Base-by-base conservation (phyloP, 2,329 filamentous ascomycete genomes). In the Sporothrix brunneoviolacea region DNA sequence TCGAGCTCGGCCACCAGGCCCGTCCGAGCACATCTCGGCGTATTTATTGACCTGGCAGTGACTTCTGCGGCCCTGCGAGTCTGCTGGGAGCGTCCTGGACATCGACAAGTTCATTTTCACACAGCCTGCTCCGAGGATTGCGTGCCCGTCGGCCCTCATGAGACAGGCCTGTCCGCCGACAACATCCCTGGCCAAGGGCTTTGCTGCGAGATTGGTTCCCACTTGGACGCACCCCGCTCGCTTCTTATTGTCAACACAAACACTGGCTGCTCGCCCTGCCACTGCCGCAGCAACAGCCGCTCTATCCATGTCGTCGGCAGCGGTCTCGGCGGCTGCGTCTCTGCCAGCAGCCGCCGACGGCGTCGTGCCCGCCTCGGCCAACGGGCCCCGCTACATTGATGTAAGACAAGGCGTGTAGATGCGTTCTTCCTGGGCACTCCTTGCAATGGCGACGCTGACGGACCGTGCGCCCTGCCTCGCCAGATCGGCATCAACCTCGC, bases 401-500 rank as follows among this genome's bases (percentile, higher is more conserved):
- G 80, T 83, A 70, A 61, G 74, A 46, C 4, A n/a, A n/a, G n/a
- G n/a, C n/a, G n/a, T n/a, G n/a, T n/a, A n/a, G n/a, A n/a, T n/a
- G n/a, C n/a, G n/a, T n/a, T n/a, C n/a, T n/a, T n/a, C n/a, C n/a
- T n/a, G n/a, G n/a, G n/a, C n/a, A n/a, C n/a, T n/a, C n/a, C n/a
- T n/a, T n/a, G n/a, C n/a, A n/a, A n/a, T n/a, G n/a, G n/a, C n/a
- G 15, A 27, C 4, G 13, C 35, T n/a, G 24, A 22, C 35, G 30
- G 30, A 48, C 40, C 21, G 8, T 16, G 8, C 27, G 12, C 15
- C n/a, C n/a, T n/a, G 22, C 28, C 16, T 3, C 50, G 61, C 55
- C 64, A 84, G 81, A 84, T 98, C 62, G 93, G 91, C 52, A 96
- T 98, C 74, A 98, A 98, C 67, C 79, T 98, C 50, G 87, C 91